Percentiles rank a stretch among this genome's conserved stretches.
phyloP scores from a whole-genome alignment of 495 filamentous ascomycete genomes.

The Cercophora scortea region DNA sequence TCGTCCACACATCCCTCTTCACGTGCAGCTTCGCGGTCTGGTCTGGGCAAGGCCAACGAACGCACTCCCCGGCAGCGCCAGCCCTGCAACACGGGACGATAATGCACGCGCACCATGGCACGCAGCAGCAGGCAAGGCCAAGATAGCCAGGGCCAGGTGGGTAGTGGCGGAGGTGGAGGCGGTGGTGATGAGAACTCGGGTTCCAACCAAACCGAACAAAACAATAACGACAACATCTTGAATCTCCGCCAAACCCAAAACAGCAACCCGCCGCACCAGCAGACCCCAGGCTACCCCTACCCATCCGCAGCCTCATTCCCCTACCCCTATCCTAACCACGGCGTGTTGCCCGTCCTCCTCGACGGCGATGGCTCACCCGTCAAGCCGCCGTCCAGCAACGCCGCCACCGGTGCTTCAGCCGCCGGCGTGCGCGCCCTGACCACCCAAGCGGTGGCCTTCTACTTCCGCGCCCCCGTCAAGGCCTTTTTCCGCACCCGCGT shows the following conservation, averaged over 20 bases:
- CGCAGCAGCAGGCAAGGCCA: slow-evolving; percentile 12
- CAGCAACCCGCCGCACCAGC: no score
- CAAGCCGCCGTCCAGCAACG: slow-evolving; percentile 52
- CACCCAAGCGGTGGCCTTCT: slow-evolving; percentile 74
- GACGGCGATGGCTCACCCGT: slow-evolving; percentile 16
- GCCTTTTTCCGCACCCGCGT: slow-evolving; percentile 84
- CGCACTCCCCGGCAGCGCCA: no score
- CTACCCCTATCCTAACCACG: slow-evolving; percentile 8
- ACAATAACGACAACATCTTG: background rate
- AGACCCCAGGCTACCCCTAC: no score
- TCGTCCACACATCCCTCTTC: no score
- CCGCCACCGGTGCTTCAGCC: slow-evolving; percentile 65
- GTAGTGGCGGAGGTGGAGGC: no score
- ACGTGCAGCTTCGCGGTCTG: no score
- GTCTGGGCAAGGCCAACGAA: no score
- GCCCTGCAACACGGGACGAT: background rate
- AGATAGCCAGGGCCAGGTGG: background rate
- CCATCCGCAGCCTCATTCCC: background rate
- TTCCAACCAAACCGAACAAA: no score
- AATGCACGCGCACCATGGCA: slow-evolving; percentile 14
- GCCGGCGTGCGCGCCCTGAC: slow-evolving; percentile 73
- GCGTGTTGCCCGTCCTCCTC: slow-evolving; percentile 32
- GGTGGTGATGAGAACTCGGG: no score
- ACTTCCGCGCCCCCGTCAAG: slow-evolving; percentile 82
- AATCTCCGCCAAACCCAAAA: no score